These are phyloP conservation scores for Syzygium jambos DNA, from an alignment of 345 rosid species.

Conservation along the genomic window DNA sequence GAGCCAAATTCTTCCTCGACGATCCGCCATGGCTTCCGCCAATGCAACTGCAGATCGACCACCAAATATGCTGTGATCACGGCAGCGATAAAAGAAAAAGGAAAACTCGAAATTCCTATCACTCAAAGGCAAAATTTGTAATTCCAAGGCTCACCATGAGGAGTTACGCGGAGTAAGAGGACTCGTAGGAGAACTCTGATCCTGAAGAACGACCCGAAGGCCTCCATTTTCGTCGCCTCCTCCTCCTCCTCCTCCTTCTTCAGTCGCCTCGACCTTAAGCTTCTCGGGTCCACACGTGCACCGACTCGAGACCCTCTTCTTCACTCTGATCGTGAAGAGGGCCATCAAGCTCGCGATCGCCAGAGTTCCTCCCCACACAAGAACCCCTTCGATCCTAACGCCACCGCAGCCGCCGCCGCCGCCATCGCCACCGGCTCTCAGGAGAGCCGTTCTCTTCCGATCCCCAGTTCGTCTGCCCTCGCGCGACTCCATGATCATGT, in stretches of 20 bases:
- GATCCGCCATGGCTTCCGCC: constrained; percentile 8
- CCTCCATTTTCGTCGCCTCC: neutral
- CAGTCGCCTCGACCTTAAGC: neutral
- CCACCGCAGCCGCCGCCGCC: constrained; percentile 14
- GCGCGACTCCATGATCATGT: neutral
- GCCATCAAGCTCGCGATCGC: constrained; percentile 31
- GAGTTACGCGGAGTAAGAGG: neutral
- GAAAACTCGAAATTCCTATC: neutral
- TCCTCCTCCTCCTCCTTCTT: neutral
- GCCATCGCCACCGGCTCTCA: neutral
- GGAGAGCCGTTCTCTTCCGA: neutral
- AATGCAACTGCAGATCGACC: constrained; percentile 14
- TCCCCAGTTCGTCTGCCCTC: neutral
- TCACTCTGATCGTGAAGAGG: constrained; percentile 16
- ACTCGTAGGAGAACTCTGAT: neutral
- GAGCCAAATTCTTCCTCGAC: neutral
- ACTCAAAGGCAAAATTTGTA: neutral
- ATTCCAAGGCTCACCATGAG: neutral
- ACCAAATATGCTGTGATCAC: neutral
- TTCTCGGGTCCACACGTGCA: neutral
- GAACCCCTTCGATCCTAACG: constrained; percentile 16
- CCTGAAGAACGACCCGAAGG: neutral
- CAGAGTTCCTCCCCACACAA: constrained; percentile 40
- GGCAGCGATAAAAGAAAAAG: neutral
- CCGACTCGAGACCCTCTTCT: neutral